A percentile compares a stretch with the other conserved stretches of the same genome.
These are phyloP conservation scores for Plasmodium reichenowi DNA, from an alignment of 169 alveolate genomes.

Conservation along the genomic window DNA sequence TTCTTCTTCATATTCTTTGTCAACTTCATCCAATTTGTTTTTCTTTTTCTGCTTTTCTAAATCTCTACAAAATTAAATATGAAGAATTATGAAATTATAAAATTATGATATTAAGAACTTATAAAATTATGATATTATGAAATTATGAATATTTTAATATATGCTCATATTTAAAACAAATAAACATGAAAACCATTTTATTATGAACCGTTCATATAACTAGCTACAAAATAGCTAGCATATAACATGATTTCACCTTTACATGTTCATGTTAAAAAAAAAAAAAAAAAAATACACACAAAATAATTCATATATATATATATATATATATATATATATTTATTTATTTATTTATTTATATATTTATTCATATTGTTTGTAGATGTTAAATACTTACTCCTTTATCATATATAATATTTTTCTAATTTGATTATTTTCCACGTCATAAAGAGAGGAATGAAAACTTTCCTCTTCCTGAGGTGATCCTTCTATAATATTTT, in stretches of 20 bases:
- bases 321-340: not conserved
- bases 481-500: not conserved
- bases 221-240: too few relatives aligned
- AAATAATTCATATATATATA: conserved; percentile 8
- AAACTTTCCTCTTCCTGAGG: conserved; percentile 18
- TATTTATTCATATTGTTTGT: not conserved
- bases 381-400: conserved; percentile 22
- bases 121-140: too few relatives aligned
- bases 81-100: not conserved
- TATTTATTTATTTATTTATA: not conserved
- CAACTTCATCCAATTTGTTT: conserved; percentile 72
- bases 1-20: conserved; percentile 69
- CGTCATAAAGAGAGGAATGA: conserved; percentile 28
- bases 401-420: conserved; percentile 53
- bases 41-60: conserved; percentile 71
- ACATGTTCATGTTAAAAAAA: conserved; percentile 11
- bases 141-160: too few relatives aligned
- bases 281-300: not conserved
- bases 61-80: conserved; percentile 38
- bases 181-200: too few relatives aligned
- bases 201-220: too few relatives aligned
- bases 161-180: too few relatives aligned
- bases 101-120: not conserved
- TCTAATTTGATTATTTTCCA: conserved; percentile 70
- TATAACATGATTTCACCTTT: conserved; percentile 2